phyloP scores from a whole-genome alignment of 768 basidiomycete species.

The Termitomyces sp. region DNA sequence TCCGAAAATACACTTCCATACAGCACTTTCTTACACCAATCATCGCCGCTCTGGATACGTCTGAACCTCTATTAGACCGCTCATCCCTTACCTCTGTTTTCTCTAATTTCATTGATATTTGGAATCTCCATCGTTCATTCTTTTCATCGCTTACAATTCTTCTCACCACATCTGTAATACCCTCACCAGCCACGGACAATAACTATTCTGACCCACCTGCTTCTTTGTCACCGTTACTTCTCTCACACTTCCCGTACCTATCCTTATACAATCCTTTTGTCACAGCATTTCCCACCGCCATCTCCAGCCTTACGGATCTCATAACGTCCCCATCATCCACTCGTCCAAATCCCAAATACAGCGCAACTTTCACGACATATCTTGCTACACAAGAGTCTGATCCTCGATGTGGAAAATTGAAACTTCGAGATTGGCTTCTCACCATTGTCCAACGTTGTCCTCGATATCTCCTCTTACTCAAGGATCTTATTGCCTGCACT shows the following conservation, averaged over 20 bases:
- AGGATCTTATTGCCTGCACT: conserved; percentile 73
- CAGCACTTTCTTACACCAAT: conserved; percentile 85
- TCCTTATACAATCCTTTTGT: conserved; percentile 86
- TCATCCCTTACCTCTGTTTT: conserved; percentile 71
- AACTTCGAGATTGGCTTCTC: conserved; percentile 81
- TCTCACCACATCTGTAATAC: conserved; percentile 31
- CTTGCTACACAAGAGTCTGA: conserved; percentile 64
- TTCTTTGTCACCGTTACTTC: conserved; percentile 56
- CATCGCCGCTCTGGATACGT: conserved; percentile 66
- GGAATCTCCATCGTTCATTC: conserved; percentile 82
- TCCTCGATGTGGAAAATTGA: conserved; percentile 68
- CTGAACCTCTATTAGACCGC: conserved; percentile 67
- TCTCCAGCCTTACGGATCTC: conserved; percentile 56
- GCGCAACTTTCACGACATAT: conserved; percentile 58
- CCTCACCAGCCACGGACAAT: conserved; percentile 6
- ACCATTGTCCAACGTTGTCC: conserved; percentile 88
- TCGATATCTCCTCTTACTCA: conserved; percentile 78
- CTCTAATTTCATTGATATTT: conserved; percentile 89
- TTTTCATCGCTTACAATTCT: conserved; percentile 52
- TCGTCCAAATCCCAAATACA: conserved; percentile 40
- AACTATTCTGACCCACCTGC: conserved; percentile 32
- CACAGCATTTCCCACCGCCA: conserved; percentile 68
- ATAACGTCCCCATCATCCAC: conserved; percentile 39
- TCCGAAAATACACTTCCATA: conserved; percentile 2
- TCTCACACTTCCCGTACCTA: conserved; percentile 84